Evolutionary conservation across 2,329 filamentous ascomycete genomes (phyloP).

Genomic region (Venturia pyrina): DNA sequence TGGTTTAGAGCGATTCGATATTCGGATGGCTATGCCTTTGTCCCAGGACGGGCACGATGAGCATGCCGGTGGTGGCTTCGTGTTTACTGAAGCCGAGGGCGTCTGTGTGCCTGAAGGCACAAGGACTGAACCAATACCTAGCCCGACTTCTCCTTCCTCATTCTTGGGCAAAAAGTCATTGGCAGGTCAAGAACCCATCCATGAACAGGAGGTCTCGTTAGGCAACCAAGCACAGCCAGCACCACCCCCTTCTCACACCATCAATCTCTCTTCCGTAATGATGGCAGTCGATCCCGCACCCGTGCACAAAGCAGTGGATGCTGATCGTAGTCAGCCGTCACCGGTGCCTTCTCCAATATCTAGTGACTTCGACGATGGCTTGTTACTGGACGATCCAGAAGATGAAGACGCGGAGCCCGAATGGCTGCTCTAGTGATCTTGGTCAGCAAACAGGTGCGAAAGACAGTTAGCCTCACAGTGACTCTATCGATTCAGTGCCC

Average conservation of each 20-base stretch:
- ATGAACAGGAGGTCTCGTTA: not conserved
- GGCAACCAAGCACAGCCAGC: not conserved
- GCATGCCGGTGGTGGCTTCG: slow-evolving; percentile 3
- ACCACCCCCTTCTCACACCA: not conserved
- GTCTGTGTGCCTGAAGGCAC: not conserved
- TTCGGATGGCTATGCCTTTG: not conserved
- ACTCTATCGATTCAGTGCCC: too few species aligned
- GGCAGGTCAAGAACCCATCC: not conserved
- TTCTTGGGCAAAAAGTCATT: not conserved
- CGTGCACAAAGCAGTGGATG: not conserved
- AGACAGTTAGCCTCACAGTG: too few species aligned
- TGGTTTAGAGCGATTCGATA: not conserved
- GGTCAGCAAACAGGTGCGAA: not conserved
- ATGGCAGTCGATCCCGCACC: not conserved
- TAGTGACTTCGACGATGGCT: slow-evolving; percentile 36
- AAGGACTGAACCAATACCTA: not conserved
- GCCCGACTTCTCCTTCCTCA: not conserved
- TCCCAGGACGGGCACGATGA: not conserved
- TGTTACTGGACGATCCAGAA: slow-evolving; percentile 53
- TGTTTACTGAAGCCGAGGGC: not conserved
- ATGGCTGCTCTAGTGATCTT: slow-evolving; percentile 34
- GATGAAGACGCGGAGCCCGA: slow-evolving; percentile 57
- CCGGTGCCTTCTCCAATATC: slow-evolving; percentile 16
- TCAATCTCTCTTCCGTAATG: not conserved
- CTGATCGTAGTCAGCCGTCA: not conserved